Evolutionary conservation across 1,284 basidiomycete genomes (phyloP).

Genomic region (Sutorius eximius): DNA sequence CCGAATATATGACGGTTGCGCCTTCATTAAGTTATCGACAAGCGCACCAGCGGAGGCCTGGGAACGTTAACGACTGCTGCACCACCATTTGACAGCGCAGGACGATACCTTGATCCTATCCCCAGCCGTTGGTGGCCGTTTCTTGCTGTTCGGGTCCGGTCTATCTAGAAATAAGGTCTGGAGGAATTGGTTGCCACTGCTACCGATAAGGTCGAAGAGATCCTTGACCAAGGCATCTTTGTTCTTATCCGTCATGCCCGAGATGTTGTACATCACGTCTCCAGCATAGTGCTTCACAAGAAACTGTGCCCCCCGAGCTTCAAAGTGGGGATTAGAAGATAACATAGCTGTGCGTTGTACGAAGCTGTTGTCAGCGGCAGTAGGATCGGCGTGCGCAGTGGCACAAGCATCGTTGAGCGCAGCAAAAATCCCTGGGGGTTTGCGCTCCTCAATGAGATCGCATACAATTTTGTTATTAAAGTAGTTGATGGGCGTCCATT

Average conservation of each 20-base stretch:
- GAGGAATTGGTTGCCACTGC: conserved; percentile 81
- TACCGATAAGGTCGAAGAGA: conserved; percentile 85
- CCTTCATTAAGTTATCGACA: conserved; percentile 94
- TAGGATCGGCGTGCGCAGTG: conserved; percentile 96
- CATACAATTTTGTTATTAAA: conserved; percentile 98
- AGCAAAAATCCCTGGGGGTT: conserved; percentile 97
- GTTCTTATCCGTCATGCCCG: conserved; percentile 99
- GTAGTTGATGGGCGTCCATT: conserved; percentile 99
- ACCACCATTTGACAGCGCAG: conserved; percentile 8
- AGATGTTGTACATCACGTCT: conserved; percentile 97
- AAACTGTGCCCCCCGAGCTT: conserved; percentile 88
- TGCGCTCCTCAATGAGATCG: conserved; percentile 94
- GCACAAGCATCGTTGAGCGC: conserved; percentile 98
- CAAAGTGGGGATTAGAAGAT: conserved; percentile 86
- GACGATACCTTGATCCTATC: conserved; percentile 90
- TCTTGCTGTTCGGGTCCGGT: conserved; percentile 96
- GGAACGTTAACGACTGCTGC: background rate
- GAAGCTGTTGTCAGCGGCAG: conserved; percentile 97
- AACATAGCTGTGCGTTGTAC: conserved; percentile 86
- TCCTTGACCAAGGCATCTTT: conserved; percentile 97
- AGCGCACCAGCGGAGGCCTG: conserved; percentile 89
- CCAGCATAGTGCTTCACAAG: conserved; percentile 95
- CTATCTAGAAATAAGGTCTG: conserved; percentile 92
- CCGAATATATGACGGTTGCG: conserved; percentile 97
- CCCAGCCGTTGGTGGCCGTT: conserved; percentile 95